These are phyloP conservation scores for Scutellaria galericulata DNA, from an alignment of 257 asterid genomes.

Conservation along the genomic window DNA sequence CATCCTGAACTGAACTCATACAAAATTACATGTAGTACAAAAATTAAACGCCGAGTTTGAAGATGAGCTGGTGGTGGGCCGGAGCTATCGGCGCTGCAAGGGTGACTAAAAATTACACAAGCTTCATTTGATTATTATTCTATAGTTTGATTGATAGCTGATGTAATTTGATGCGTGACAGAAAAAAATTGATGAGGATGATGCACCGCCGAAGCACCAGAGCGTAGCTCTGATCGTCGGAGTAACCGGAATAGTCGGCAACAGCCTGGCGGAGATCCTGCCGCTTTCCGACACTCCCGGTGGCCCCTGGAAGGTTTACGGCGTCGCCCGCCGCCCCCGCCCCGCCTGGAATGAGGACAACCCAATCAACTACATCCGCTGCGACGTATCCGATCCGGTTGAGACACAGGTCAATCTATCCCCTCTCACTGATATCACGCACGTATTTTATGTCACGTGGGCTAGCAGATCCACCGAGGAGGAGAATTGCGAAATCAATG, in stretches of 20 bases:
- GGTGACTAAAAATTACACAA: constrained; percentile 34
- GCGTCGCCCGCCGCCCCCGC: constrained; percentile 86
- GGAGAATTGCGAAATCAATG: constrained; percentile 77
- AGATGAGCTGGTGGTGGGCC: constrained; percentile 96
- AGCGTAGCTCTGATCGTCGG: constrained; percentile 88
- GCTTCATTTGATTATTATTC: background rate
- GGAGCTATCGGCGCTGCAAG: constrained; percentile 92
- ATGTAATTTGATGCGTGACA: constrained; percentile 30
- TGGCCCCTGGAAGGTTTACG: constrained; percentile 97
- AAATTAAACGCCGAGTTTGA: background rate
- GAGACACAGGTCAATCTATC: constrained; percentile 66
- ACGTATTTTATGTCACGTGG: constrained; percentile 87
- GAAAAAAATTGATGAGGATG: constrained; percentile 73
- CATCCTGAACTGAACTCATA: background rate
- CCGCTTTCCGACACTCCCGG: constrained; percentile 97
- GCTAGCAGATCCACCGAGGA: constrained; percentile 59
- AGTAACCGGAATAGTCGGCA: constrained; percentile 91
- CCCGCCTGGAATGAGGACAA: constrained; percentile 85
- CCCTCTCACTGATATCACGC: constrained; percentile 65
- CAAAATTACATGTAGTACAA: no score
- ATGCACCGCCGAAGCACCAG: constrained; percentile 61
- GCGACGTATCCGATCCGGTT: constrained; percentile 64
- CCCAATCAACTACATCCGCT: constrained; percentile 73
- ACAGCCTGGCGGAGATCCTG: constrained; percentile 92
- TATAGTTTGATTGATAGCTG: background rate